Evolutionary conservation across 345 rosid species (phyloP), one percentile per base, ranked within the genome.

Genomic region (Pelargonium nanum): DNA sequence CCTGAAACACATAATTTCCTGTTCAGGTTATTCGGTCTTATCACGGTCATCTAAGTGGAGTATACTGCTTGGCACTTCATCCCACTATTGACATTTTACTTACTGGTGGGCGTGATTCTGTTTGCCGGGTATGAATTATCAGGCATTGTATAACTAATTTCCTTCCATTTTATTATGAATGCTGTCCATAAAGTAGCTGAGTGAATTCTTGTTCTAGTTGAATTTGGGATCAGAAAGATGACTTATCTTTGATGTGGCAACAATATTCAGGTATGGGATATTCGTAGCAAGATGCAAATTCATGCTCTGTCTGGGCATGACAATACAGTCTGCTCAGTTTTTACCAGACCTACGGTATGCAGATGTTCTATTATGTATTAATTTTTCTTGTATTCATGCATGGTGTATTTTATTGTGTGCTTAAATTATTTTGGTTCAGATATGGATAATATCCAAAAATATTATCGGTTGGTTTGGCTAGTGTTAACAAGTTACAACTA

Each of bases 71-170:
- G 82, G 99, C 95, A 62, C 82, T 94, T 68, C 99, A 94, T 79
- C 99, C 99, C 58, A 90, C 95, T 10, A 74, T 90, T 25, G 87
- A 94, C 48, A 71, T 90, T 63, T 74, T 94, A 81, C 83, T 94
- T 60, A 94, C 99, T 3, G 99, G 96, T 23, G 99, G 99, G 15
- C 91, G 97, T 28, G 97, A 94, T 82, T 90, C 99, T 66, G 99
- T 94, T 66, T 94, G 97, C 63, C 86, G 99, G 85, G 99, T 94
- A 83, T 56, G 75, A 23, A 58, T 25, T 21, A 19, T 19, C 26
- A 25, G 16, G 48, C 48, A 17, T n/a, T n/a, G 15, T 6, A 40
- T 40, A 40, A 40, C 2, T 6, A 9, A 15, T 8, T 6, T 40
- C 32, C 32, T 40, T 40, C 48, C 9, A 40, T n/a, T 40, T 6